A percentile compares a stretch with the other conserved stretches of the same genome.
Evolutionary conservation across 352 stramenopile species (phyloP).

Genomic region (Globisporangium ultimum): DNA sequence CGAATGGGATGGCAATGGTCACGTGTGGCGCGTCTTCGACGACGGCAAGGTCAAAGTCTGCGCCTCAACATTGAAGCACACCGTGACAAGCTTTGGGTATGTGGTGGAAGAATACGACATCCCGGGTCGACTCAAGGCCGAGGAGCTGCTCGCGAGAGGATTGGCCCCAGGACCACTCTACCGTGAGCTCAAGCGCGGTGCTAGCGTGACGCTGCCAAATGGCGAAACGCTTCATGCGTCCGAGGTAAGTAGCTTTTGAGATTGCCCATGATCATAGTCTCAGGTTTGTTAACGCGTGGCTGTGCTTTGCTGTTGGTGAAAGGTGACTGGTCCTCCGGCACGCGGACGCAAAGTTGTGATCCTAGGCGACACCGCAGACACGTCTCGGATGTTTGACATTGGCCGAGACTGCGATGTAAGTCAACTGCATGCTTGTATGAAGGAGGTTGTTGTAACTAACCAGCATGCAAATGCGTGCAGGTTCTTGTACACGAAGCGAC

Average conservation of each 20-base stretch:
- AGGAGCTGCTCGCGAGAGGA: slow-evolving; percentile 73
- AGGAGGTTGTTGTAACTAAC: too few relatives aligned
- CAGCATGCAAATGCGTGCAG: slow-evolving; percentile 14
- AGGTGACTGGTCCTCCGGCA: slow-evolving; percentile 59
- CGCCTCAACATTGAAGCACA: slow-evolving; percentile 74
- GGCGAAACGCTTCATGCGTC: slow-evolving; percentile 68
- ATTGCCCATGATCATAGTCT: not conserved
- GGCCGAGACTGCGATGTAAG: slow-evolving; percentile 71
- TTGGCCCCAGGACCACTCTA: slow-evolving; percentile 90
- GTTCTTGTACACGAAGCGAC: slow-evolving; percentile 89
- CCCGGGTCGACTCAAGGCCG: slow-evolving; percentile 82
- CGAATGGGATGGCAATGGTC: slow-evolving; percentile 48
- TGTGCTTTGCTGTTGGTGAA: not conserved
- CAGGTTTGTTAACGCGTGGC: too few relatives aligned
- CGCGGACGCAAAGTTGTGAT: slow-evolving; percentile 75
- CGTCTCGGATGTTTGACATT: slow-evolving; percentile 74
- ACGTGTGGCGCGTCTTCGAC: slow-evolving; percentile 72
- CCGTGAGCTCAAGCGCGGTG: slow-evolving; percentile 85
- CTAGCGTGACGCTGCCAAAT: slow-evolving; percentile 78
- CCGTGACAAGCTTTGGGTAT: slow-evolving; percentile 77
- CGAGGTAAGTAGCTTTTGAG: slow-evolving; percentile 42
- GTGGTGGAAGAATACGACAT: slow-evolving; percentile 74
- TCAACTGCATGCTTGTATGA: not conserved
- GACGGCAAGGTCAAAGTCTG: slow-evolving; percentile 59
- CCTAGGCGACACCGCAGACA: slow-evolving; percentile 72